Base-by-base conservation (phyloP, 495 filamentous ascomycete genomes). In the Extremus antarcticus region DNA sequence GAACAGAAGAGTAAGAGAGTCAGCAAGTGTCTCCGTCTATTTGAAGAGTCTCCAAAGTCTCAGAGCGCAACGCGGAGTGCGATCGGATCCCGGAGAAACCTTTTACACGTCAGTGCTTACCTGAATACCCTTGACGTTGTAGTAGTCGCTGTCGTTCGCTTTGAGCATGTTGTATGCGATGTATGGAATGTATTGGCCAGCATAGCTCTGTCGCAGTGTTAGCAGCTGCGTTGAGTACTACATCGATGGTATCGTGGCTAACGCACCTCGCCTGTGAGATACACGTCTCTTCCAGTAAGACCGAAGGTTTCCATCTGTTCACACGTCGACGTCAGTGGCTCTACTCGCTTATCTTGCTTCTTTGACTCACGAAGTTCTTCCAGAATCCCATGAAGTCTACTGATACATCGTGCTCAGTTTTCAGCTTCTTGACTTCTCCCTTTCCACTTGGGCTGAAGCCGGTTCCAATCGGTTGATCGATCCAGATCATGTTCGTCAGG, bases 401-500 rank as follows among this genome's bases (percentile, higher is more conserved):
- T 17, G 41, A n/a, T 7, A 45, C 20, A n/a, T 88, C 84, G 58
- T 78, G 74, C 1, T 71, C 78, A 22, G 81, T 82, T n/a, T 73
- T 81, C 0, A 79, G 47, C n/a, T 39, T 45, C 17, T 45, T 45
- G 4, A 21, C 16, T 4, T 7, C 41, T 4, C 41, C 41, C 20
- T 45, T 45, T n/a, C 8, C 50, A 2, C 23, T 43, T 21, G 43
- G 78, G 0, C 78, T 78, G 56, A 85, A 86, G 15, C 87, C 87
- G 13, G 85, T 86, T 39, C 87, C 85, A 11, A 88, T 80, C 0
- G 87, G 87, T 61, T 90, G 29, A 13, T 35, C 29, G 24, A 88
- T 67, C 68, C 79, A 90, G 41, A 90, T 73, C 59, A 88, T 72
- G 61, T 90, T 90, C 43, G 86, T 88, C 47, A 92, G 68, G 40